Base-by-base conservation (phyloP, 805 yeast genomes). In the Metschnikowia koreensis region DNA sequence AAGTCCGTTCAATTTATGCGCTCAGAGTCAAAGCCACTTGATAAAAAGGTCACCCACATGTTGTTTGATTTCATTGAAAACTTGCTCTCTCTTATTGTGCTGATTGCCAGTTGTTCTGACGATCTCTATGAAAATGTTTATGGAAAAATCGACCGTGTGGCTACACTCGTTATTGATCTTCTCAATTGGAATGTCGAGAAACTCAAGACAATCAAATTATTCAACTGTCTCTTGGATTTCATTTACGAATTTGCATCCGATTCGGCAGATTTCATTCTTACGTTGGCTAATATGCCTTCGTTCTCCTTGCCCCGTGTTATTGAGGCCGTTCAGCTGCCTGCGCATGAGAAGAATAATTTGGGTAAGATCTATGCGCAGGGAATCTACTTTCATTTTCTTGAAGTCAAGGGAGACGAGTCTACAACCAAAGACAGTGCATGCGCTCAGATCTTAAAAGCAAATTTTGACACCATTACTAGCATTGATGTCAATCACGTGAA, bases 11-110 rank as follows among this genome's bases (percentile, higher is more conserved):
- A 71, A 26, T 76, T 72, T 53, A 61, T 80, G 50, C 64, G 60
- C 37, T 67, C 61, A 13, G 59, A 60, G 27, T 38, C 50, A 17
- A 58, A 60, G 10, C 38, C 59, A n/a, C 42, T 65, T 48, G 56
- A 60, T 44, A 50, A 54, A 54, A 60, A 66, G 44, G 53, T 52
- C 46, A 55, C 56, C 39, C 74, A 76, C 40, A 62, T 84, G 51
- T 66, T 87, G 46, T 80, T 79, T 59, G 93, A 86, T 57, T 84
- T 80, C 60, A 74, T 84, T 4, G 97, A 90, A 58, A 89, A 89
- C 63, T 62, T 90, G 22, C 62, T 89, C 33, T 84, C 94, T 0
- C 75, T 90, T 49, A 66, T 84, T 7, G 82, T 84, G 16, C 86
- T 86, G 1, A 72, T 91, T 44, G 81, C 86, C 17, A 81, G 83